These are phyloP conservation scores for Neoascochyta sp. DNA, from an alignment of 2,329 filamentous ascomycete genomes.

Conservation along the genomic window DNA sequence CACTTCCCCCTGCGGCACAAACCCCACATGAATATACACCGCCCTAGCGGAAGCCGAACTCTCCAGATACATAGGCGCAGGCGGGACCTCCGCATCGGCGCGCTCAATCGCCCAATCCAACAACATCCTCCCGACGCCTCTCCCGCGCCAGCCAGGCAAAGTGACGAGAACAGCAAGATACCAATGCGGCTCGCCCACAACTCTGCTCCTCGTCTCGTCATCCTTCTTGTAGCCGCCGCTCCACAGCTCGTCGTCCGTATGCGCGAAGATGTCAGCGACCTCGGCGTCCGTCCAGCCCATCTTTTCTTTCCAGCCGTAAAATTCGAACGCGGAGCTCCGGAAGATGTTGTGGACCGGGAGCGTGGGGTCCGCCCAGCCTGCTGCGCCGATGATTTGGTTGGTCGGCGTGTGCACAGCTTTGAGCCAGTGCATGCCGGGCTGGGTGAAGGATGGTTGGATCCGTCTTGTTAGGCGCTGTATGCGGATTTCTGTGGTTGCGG, in stretches of 20 bases:
- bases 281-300: constrained; percentile 23
- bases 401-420: constrained; percentile 25
- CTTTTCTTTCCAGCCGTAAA: constrained; percentile 20
- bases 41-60: constrained; percentile 17
- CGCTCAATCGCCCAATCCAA: constrained; percentile 29
- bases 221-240: constrained; percentile 11
- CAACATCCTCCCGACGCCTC: constrained; percentile 26
- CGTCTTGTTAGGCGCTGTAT: constrained; percentile 18
- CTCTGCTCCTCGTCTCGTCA: constrained; percentile 15
- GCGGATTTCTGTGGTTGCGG: constrained; percentile 10
- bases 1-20: constrained; percentile 15
- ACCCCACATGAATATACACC: constrained; percentile 32
- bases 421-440: constrained; percentile 18
- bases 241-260: constrained; percentile 18
- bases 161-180: constrained; percentile 27
- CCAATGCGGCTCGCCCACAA: constrained; percentile 27
- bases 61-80: constrained; percentile 31
- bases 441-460: constrained; percentile 14
- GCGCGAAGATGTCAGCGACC: constrained; percentile 23
- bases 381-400: constrained; percentile 20
- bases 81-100: constrained; percentile 23
- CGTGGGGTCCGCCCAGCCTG: constrained; percentile 24
- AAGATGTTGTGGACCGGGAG: constrained; percentile 20
- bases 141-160: constrained; percentile 29
- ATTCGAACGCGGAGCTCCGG: constrained; percentile 13